Evolutionary conservation across 2,329 filamentous ascomycete genomes (phyloP).

Genomic region (Talaromyces verruculosus): DNA sequence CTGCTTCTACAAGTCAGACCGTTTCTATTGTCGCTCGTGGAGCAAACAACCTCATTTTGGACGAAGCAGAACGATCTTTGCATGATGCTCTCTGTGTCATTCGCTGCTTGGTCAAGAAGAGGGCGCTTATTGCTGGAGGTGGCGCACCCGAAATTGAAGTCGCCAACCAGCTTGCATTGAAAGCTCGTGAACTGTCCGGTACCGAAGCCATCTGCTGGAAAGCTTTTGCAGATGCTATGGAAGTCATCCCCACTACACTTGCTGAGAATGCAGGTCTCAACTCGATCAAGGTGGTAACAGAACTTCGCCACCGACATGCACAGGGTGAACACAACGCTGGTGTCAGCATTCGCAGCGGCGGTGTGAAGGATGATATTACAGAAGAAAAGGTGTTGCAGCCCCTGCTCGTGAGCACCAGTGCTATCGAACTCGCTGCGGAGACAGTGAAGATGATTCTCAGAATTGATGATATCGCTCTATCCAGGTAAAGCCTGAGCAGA

Average conservation of each 20-base stretch:
- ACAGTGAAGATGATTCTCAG: constrained; percentile 92
- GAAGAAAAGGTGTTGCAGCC: constrained; percentile 97
- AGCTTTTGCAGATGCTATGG: constrained; percentile 95
- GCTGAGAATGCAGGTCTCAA: constrained; percentile 97
- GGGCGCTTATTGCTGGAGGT: constrained; percentile 95
- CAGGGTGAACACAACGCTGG: constrained; percentile 94
- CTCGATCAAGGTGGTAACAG: constrained; percentile 97
- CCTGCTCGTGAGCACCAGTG: constrained; percentile 92
- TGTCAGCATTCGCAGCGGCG: constrained; percentile 96
- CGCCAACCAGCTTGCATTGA: constrained; percentile 78
- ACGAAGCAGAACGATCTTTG: constrained; percentile 93
- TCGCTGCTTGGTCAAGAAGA: constrained; percentile 97
- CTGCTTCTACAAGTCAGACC: constrained; percentile 63
- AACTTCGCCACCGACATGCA: constrained; percentile 89
- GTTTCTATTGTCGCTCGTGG: constrained; percentile 93
- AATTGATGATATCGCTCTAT: constrained; percentile 66
- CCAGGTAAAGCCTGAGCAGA: constrained; percentile 35
- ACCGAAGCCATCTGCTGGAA: constrained; percentile 99
- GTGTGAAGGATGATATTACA: constrained; percentile 93
- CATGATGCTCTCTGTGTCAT: constrained; percentile 98
- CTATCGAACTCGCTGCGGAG: constrained; percentile 94
- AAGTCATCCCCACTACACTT: constrained; percentile 93
- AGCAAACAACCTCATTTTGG: constrained; percentile 89
- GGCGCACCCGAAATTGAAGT: constrained; percentile 97
- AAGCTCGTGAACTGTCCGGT: constrained; percentile 77